These are phyloP conservation scores for Corymbia maculata DNA, from an alignment of 345 rosid genomes.

Conservation along the genomic window DNA sequence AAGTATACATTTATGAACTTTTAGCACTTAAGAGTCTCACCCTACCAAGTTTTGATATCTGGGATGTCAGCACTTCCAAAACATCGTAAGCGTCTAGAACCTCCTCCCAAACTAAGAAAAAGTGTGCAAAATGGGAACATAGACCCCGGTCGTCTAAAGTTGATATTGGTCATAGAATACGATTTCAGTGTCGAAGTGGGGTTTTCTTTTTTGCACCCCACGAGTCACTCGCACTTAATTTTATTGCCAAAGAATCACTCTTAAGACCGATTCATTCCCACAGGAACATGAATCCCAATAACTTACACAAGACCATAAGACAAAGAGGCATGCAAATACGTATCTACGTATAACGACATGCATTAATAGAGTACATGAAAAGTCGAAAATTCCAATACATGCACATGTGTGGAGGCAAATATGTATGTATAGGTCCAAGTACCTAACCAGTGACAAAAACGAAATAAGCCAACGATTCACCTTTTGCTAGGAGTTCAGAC, in stretches of 20 bases:
- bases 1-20: no score
- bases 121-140: not conserved
- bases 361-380: no score
- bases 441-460: not conserved
- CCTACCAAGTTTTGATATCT: no score
- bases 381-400: not conserved
- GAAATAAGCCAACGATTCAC: not conserved
- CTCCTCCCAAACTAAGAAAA: not conserved
- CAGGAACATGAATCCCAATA: not conserved
- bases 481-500: not conserved
- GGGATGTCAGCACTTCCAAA: not conserved
- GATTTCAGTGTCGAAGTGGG: not conserved
- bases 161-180: not conserved
- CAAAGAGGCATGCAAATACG: not conserved
- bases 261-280: not conserved
- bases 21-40: no score
- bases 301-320: not conserved
- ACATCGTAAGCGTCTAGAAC: not conserved
- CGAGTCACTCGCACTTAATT: not conserved
- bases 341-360: not conserved
- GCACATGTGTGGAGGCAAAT: not conserved
- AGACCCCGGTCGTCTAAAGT: not conserved
- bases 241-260: not conserved
- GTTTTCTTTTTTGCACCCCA: constrained; percentile 1
- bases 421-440: not conserved